A percentile compares a stretch with the other conserved stretches of the same genome.
Conservation (phyloP, 257 asterid species). For the Mentha longifolia region DNA sequence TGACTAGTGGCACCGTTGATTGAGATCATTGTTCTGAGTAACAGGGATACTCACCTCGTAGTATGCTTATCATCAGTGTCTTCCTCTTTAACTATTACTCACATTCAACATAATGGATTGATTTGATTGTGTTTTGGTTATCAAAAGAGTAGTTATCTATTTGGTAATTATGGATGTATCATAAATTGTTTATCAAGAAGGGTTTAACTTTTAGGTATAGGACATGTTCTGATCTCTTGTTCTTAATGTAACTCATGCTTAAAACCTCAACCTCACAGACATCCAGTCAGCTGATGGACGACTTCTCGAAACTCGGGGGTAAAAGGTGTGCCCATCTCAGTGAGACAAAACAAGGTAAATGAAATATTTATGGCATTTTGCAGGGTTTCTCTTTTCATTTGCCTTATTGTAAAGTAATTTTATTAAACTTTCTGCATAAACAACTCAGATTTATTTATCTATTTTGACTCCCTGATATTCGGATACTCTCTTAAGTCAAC, state of each 20-base stretch:
- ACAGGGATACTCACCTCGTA: not conserved
- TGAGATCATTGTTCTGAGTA: not conserved
- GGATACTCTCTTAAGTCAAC: not conserved
- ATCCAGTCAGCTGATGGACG: slow-evolving; percentile 58
- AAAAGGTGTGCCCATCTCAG: slow-evolving; percentile 54
- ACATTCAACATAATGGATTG: too few relatives aligned
- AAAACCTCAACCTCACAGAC: slow-evolving; percentile 51
- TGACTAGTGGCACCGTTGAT: not conserved
- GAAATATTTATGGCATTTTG: slow-evolving; percentile 6
- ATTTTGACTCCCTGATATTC: not conserved
- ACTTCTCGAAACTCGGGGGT: slow-evolving; percentile 73
- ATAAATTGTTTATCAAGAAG: slow-evolving; percentile 1
- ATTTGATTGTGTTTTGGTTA: too few relatives aligned
- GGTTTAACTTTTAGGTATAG: not conserved
- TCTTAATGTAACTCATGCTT: slow-evolving; percentile 28
- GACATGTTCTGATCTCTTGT: not conserved
- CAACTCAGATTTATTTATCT: not conserved
- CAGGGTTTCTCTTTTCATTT: not conserved
- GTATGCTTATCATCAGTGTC: too few relatives aligned
- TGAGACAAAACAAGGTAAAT: slow-evolving; percentile 74
- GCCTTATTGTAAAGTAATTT: slow-evolving; percentile 6
- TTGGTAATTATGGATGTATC: not conserved
- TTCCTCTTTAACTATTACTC: not conserved
- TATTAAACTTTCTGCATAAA: too few relatives aligned
- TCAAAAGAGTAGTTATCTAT: not conserved